Evolutionary conservation across 2,329 filamentous ascomycete genomes (phyloP).

Genomic region (Xylariaceae sp.): DNA sequence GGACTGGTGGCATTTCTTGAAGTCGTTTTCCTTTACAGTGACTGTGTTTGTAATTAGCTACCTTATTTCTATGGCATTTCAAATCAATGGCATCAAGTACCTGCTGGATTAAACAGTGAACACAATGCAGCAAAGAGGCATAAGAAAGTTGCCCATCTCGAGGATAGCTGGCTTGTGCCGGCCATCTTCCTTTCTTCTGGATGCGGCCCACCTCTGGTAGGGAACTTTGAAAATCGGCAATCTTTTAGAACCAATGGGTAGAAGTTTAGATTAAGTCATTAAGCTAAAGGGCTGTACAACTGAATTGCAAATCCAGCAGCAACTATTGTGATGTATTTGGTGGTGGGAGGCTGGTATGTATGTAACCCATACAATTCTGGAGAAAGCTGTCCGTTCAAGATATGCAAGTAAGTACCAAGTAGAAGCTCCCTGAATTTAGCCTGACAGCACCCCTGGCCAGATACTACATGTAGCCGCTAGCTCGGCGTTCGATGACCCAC

Average conservation of each 20-base stretch:
- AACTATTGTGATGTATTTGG: conserved; percentile 9
- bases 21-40: conserved; percentile 91
- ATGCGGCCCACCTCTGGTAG: conserved; percentile 35
- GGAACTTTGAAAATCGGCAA: conserved; percentile 33
- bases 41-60: conserved; percentile 49
- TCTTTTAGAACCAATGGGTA: conserved; percentile 30
- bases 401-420: conserved; percentile 6
- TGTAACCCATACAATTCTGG: too few species aligned
- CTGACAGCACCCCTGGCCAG: conserved; percentile 4
- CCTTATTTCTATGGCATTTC: neutral
- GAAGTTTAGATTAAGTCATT: conserved; percentile 10
- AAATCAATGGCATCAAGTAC: conserved; percentile 48
- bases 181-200: conserved; percentile 50
- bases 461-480: too few species aligned
- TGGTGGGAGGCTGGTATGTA: conserved; percentile 2
- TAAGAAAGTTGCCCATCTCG: conserved; percentile 67
- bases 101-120: conserved; percentile 64
- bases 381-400: conserved; percentile 22
- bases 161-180: conserved; percentile 53
- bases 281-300: conserved; percentile 7
- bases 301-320: conserved; percentile 12
- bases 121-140: conserved; percentile 61
- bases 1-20: conserved; percentile 94
- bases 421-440: conserved; percentile 14
- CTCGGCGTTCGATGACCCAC: conserved; percentile 3